A percentile compares a stretch with the other conserved stretches of the same genome.
Conservation (phyloP, 73 alveolate genomes). For the Stentor coeruleus region DNA sequence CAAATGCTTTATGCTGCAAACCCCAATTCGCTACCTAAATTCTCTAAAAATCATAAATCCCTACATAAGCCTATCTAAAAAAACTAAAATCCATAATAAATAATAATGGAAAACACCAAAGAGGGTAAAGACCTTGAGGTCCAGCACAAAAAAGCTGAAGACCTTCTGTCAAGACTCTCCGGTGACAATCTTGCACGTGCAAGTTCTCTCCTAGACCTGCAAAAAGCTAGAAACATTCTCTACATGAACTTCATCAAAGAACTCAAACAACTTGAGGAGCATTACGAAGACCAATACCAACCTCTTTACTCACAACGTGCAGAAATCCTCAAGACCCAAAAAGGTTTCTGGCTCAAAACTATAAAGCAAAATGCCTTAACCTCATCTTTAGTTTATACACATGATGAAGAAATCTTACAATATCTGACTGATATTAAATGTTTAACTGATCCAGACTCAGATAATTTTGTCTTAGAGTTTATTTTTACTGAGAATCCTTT, state of each 20-base stretch:
- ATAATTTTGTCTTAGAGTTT: constrained; percentile 6
- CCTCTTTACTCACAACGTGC: not conserved
- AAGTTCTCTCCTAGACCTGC: not conserved
- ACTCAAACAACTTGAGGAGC: not conserved
- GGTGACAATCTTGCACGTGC: not conserved
- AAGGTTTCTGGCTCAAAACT: constrained; percentile 10
- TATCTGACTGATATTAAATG: not conserved
- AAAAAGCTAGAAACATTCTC: not conserved
- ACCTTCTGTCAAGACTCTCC: not conserved
- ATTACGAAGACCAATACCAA: not conserved
- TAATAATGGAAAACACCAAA: constrained; percentile 14
- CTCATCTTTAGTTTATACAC: not conserved
- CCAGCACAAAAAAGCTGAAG: constrained; percentile 22
- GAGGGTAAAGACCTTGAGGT: not conserved
- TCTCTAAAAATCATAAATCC: too few relatives aligned
- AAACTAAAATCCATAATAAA: too few relatives aligned
- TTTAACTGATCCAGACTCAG: constrained; percentile 6
- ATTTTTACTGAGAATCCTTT: not conserved
- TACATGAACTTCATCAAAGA: not conserved
- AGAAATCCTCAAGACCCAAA: not conserved
- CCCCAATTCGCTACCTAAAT: too few relatives aligned
- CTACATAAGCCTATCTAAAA: too few relatives aligned
- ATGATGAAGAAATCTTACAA: not conserved
- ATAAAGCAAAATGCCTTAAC: not conserved
- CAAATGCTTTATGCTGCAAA: too few relatives aligned